Percentiles rank a stretch among this genome's conserved stretches.
Evolutionary conservation across 1,284 basidiomycete species (phyloP).

Genomic region (Boletus chippewaensis): DNA sequence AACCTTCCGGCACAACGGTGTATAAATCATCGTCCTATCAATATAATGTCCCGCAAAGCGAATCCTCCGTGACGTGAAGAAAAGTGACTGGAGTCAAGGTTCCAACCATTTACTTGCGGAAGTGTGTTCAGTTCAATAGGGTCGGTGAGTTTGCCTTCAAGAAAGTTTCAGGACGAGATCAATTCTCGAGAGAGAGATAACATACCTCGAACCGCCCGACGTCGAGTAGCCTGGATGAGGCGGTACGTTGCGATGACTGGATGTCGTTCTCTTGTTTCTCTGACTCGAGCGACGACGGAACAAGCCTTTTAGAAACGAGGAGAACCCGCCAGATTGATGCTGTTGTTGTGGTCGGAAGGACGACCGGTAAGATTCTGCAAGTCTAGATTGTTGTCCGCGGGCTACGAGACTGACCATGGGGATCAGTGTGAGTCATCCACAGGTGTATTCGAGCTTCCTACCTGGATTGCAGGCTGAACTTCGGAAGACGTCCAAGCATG

Average conservation of each 20-base stretch:
- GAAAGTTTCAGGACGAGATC: neutral
- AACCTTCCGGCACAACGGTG: neutral
- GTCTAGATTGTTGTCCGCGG: neutral
- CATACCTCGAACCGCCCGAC: neutral
- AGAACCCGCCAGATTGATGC: neutral
- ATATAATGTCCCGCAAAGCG: neutral
- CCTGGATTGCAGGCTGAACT: neutral
- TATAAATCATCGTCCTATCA: neutral
- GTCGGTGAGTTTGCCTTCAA: neutral
- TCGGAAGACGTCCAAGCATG: conserved; percentile 1
- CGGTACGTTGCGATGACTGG: neutral
- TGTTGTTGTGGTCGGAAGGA: neutral
- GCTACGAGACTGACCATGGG: conserved; percentile 1
- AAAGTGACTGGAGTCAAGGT: neutral
- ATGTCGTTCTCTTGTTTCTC: neutral
- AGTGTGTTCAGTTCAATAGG: neutral
- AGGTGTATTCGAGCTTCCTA: neutral
- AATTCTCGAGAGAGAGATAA: neutral
- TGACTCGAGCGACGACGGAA: neutral
- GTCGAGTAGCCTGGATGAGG: neutral
- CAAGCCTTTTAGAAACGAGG: neutral
- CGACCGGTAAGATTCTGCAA: neutral
- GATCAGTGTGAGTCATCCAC: neutral
- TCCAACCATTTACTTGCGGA: neutral
- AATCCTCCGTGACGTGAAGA: neutral